These are phyloP conservation scores for Chondrus crispus DNA, from an alignment of 23 red algal genomes.

Conservation along the genomic window DNA sequence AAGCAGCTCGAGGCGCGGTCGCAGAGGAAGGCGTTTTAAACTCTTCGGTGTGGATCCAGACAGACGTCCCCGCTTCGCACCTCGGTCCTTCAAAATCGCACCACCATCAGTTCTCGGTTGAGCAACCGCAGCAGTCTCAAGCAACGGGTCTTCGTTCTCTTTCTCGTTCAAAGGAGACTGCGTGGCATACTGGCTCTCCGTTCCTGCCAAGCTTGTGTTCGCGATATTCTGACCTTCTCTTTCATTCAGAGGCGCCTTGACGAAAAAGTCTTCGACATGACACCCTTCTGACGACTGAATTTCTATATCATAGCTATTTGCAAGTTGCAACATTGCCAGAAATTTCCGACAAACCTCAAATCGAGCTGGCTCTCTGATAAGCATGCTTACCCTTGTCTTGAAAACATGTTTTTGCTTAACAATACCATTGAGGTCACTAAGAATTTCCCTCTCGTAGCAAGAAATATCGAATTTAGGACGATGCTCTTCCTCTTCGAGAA, in stretches of 20 bases:
- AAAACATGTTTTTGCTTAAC: not conserved
- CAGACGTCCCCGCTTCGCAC: constrained; percentile 12
- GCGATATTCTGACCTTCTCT: not conserved
- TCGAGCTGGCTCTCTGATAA: not conserved
- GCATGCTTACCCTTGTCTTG: not conserved
- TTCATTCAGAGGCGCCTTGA: no score
- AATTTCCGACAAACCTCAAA: constrained; percentile 72
- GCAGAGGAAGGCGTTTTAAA: constrained; percentile 3
- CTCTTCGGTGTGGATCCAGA: not conserved
- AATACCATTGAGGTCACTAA: not conserved
- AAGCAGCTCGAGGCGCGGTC: constrained; percentile 15
- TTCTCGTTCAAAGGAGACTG: not conserved
- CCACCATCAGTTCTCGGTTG: not conserved
- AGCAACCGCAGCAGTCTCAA: not conserved
- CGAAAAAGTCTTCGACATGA: not conserved
- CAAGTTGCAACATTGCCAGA: constrained; percentile 65
- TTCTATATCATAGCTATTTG: constrained; percentile 36
- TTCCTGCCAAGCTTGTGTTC: not conserved
- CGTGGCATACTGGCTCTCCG: not conserved
- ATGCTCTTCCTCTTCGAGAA: constrained; percentile 50
- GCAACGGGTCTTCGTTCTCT: not conserved
- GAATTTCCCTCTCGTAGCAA: constrained; percentile 16
- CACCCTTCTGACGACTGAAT: constrained; percentile 24
- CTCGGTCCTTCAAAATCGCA: not conserved
- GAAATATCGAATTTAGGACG: constrained; percentile 56